Evolutionary conservation across 257 asterid genomes (phyloP), one percentile per base, ranked within the genome.

Genomic region (Phtheirospermum japonicum): DNA sequence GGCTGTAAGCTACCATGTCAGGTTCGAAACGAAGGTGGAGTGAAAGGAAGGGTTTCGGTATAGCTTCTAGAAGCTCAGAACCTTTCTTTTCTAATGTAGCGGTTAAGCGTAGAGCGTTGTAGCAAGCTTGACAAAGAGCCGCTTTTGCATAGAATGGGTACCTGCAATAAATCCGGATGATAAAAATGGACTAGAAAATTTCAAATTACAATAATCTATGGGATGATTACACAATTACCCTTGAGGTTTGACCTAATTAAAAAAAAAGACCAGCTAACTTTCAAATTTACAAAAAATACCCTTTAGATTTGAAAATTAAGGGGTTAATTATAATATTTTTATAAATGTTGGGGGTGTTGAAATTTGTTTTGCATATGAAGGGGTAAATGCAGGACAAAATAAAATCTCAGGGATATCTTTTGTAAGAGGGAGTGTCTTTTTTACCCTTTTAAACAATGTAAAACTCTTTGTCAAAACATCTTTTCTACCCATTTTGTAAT

Each of bases 1-100:
- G 99, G 73, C 97, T 93, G 31, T 93, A 89, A 39, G 95, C 97
- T 61, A 87, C 97, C 99, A 93, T 93, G 85, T 93, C 99, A 0
- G 97, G 99, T 77, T 93, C 99, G 57, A 90, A 93, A 13, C 99
- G 93, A 16, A 93, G 99, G 82, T 93, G 97, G 61, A 93, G 99
- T 8, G 97, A 69, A 37, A 93, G 87, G 80, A 89, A 93, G 67
- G 99, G 99, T 73, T 90, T 93, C n/a, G 99, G 99, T 73, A 93
- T 89, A 60, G 96, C 92, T 74, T 76, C 71, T 64, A 93, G 83
- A 78, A 93, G 94, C 66, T 83, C 83, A 6, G 75, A 34, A 11
- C 80, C 94, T 78, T 93, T 87, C 77, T 79, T 76, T 75, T 85
- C 87, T 71, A 89, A 62, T 53, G 68, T 57, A 26, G 68, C 31